Percentiles rank a stretch among this genome's conserved stretches.
Conservation (phyloP, 257 asterid species). For the Petunia axillaris region DNA sequence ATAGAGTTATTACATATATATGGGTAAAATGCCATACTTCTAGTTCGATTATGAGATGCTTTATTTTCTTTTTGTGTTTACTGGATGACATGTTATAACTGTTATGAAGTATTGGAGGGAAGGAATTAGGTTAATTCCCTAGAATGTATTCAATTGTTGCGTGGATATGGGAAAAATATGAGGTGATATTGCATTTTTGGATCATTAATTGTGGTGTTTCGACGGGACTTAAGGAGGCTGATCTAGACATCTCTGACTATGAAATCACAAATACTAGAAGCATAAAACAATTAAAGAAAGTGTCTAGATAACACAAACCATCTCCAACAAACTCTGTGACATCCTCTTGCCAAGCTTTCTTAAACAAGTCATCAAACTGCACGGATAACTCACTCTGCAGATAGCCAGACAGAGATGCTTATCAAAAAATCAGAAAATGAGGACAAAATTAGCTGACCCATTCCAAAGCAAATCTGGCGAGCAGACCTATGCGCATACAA, state of each 20-base stretch:
- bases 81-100: too few species aligned
- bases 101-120: too few species aligned
- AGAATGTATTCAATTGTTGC: too few species aligned
- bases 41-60: too few species aligned
- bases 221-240: background rate
- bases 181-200: too few species aligned
- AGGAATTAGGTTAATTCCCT: too few species aligned
- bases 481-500: slow-evolving; percentile 19
- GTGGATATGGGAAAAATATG: too few species aligned
- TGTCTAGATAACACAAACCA: slow-evolving; percentile 57
- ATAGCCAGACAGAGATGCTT: slow-evolving; percentile 29
- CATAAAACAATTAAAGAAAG: slow-evolving; percentile 3
- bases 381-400: slow-evolving; percentile 85
- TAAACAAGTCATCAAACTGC: slow-evolving; percentile 94
- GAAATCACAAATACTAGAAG: slow-evolving; percentile 9
- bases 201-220: too few species aligned
- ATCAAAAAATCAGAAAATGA: slow-evolving; percentile 38
- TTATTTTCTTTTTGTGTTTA: too few species aligned
- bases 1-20: too few species aligned
- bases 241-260: slow-evolving; percentile 14
- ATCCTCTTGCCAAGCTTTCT: slow-evolving; percentile 96
- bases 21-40: too few species aligned
- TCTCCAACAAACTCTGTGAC: slow-evolving; percentile 46
- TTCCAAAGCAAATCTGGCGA: background rate
- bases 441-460: slow-evolving; percentile 5